Evolutionary conservation across 257 asterid species (phyloP), one percentile per base, ranked within the genome.

Genomic region (Jaltomata sinuosa): DNA sequence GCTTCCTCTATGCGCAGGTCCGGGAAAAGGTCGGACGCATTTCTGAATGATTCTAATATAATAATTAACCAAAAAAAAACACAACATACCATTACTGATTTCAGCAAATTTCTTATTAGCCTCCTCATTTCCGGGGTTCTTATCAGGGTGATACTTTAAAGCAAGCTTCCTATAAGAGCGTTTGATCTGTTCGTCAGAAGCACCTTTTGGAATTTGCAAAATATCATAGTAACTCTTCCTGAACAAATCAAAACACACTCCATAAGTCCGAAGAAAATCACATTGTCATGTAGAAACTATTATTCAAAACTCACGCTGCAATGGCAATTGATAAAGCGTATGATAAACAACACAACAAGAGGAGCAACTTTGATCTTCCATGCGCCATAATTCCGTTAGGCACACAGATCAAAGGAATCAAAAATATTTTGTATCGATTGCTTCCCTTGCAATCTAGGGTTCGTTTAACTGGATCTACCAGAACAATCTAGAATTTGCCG

Each of bases 161-260:
- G 99, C 99, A 82, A 95, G 98, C 90, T 94, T 95, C 83, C 99
- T 52, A 82, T 95, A 95, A 25, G 99, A 97, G 76, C 98, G 94
- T 89, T 94, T 95, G 77, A 95, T 95, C 87, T 95, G 98, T 11
- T 95, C 99, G 22, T 95, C 99, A 16, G 99, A 83, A 77, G 99
- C 99, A 67, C 97, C 90, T 88, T 84, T 93, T 11, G 93, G 89
- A 68, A 94, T 93, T 89, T 95, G 97, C 18, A 95, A 91, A 76
- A 94, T 87, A 85, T 95, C 98, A 83, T 95, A 94, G 86, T 92
- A 95, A 87, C 93, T 95, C 93, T 94, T 94, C 89, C 98, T 94
- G 95, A 27, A 65, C 71, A 25, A 61, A 53, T 71, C 5, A 53
- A 34, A 79, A 15, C 34, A 65, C 42, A 81, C 14, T n/a, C n/a